Base-by-base conservation (phyloP, 176 grass and related monocot species). In the barley (Hordeum vulgare) region DNA sequence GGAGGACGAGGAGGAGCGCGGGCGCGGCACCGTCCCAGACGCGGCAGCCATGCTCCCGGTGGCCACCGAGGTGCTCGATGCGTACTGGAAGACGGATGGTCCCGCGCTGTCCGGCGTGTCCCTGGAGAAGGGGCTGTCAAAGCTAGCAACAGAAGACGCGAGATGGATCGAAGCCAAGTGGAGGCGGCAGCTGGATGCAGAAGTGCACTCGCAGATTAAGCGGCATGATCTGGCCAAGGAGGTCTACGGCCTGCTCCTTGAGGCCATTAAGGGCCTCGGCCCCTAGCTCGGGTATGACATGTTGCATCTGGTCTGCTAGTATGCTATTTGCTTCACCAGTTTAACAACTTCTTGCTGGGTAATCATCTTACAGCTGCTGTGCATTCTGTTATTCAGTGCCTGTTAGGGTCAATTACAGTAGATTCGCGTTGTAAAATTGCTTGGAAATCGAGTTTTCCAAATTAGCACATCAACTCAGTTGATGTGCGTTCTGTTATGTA, bases 141-240 rank as follows among this genome's bases (percentile, higher is more conserved):
- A 49, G 5, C 51, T 92, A 25, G 82, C 83, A 18, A 80, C 71
- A 2, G 69, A 66, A 36, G 75, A 70, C 15, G 87, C 67, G 53
- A 88, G 71, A 47, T 61, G 61, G 47, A 37, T 88, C 25, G 93
- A 94, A 25, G 35, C 25, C 62, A 94, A 85, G 42, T 94, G 93
- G 93, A 88, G 87, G 77, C 70, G 65, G 79, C 93, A 92, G 79
- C 79, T 92, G 68, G 93, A 87, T 61, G 79, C 86, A 40, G 93
- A 94, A 53, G 82, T 92, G 70, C 78, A 47, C 39, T 68, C 80
- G 7, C 85, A 86, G 85, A 88, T 92, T 79, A 81, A 61, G 79
- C 78, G 82, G 15, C 93, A 92, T 31, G 93, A 94, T 56, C 49
- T 92, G 29, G 86, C 86, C n/a, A 94, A 90, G 87, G 93, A 92